A percentile compares a stretch with the other conserved stretches of the same genome.
Conservation (phyloP, 176 grass and related monocot species). For the Aegilops tauschii region DNA sequence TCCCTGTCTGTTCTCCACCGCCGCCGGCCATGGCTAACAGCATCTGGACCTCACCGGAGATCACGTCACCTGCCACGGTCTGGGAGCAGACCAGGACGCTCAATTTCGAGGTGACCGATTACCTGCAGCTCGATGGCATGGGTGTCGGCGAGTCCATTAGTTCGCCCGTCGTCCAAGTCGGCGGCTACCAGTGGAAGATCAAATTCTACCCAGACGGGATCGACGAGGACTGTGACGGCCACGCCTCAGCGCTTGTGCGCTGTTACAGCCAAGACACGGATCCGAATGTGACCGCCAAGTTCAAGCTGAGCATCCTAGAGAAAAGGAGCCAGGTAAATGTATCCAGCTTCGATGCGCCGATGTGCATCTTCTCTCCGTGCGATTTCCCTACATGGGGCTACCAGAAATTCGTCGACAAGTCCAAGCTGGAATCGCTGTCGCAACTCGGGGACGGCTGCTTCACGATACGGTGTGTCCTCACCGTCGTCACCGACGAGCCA, state of each 20-base stretch:
- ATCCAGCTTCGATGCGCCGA: neutral
- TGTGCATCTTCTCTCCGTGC: neutral
- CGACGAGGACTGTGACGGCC: neutral
- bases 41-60: neutral
- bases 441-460: neutral
- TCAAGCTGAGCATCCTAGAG: neutral
- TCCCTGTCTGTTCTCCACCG: neutral
- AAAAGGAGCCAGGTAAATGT: neutral
- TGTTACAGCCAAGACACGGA: neutral
- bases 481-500: neutral
- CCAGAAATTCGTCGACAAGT: neutral
- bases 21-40: neutral
- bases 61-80: neutral
- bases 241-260: neutral
- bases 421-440: neutral
- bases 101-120: neutral
- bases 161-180: neutral
- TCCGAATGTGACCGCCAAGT: neutral
- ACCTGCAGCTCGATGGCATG: neutral
- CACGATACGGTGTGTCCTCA: neutral
- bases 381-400: too few species aligned
- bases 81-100: neutral
- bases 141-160: neutral
- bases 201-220: neutral
- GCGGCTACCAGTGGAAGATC: constrained; percentile 3